A percentile compares a stretch with the other conserved stretches of the same genome.
Evolutionary conservation across 192 early-diverging fungal genomes (phyloP).

Genomic region (Coemansia asiatica): DNA sequence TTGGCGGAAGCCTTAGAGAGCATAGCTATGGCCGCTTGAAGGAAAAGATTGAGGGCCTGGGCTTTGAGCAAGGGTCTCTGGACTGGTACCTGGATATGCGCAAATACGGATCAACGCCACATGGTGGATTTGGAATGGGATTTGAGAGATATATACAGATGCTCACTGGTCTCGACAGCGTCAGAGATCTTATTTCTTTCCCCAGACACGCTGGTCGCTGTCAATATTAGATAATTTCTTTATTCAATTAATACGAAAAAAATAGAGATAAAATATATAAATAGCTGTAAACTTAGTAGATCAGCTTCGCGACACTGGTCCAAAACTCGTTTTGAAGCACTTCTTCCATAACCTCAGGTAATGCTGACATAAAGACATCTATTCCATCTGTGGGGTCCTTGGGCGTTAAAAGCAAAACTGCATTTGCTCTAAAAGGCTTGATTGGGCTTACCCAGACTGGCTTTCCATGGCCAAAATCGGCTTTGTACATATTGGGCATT

Average conservation of each 20-base stretch:
- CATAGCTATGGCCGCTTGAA: constrained; percentile 60
- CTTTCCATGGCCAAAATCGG: constrained; percentile 39
- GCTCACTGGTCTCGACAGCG: constrained; percentile 77
- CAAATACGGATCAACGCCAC: constrained; percentile 78
- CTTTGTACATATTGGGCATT: constrained; percentile 51
- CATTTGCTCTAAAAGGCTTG: constrained; percentile 45
- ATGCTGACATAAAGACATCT: constrained; percentile 47
- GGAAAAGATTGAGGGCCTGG: constrained; percentile 54
- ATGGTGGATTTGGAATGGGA: constrained; percentile 90
- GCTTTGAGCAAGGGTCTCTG: constrained; percentile 65
- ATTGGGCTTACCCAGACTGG: constrained; percentile 52
- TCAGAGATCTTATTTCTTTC: constrained; percentile 72
- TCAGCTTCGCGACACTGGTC: constrained; percentile 29
- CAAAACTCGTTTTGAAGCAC: constrained; percentile 42
- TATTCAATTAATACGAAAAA: not conserved
- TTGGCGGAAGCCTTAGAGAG: constrained; percentile 84
- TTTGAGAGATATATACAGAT: constrained; percentile 80
- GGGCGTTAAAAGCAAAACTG: constrained; percentile 32
- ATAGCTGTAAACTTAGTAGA: constrained; percentile 24
- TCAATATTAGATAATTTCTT: constrained; percentile 44
- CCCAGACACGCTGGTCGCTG: constrained; percentile 59
- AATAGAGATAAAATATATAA: not conserved
- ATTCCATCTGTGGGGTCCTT: constrained; percentile 35
- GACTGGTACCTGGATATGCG: constrained; percentile 86
- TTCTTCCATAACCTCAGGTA: constrained; percentile 36